Evolutionary conservation across 192 early-diverging fungal genomes (phyloP), one percentile per base, ranked within the genome.

Genomic region (Rhizophagus prolifer): DNA sequence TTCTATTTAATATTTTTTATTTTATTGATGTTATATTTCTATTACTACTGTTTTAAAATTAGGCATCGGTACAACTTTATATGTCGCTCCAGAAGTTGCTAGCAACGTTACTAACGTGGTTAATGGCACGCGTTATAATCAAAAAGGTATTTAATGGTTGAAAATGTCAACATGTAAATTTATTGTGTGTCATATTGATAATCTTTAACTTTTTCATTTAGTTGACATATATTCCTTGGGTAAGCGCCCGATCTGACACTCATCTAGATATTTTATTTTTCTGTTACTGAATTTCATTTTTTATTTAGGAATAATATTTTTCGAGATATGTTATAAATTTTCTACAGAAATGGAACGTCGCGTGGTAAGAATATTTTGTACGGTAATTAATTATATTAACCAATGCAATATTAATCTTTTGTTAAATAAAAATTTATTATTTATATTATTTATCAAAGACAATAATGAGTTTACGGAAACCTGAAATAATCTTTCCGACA

Each of bases 1-100:
- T 38, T 38, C 36, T 50, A 19, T 5, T 50, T n/a, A n/a, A n/a
- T n/a, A 16, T 5, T 19, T 2, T 34, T 54, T 54, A 54, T n/a
- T 21, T 21, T 21, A 21, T 54, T 54, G 12, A 21, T 54, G 31
- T 7, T 54, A 1, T 54, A 1, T 54, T 54, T 54, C 10, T 1
- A 19, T 21, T 6, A 54, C 6, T 31, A 3, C 31, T 3, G 4
- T 34, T 34, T 34, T 21, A 19, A 21, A 3, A 21, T 54, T 67
- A 67, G 65, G 95, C 36, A 90, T 98, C 23, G 97, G 97, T 2
- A 98, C 97, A 0, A 91, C 93, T 0, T 92, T 97, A 21, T 98
- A 98, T 80, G 94, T 93, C 38, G 94, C 96, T 13, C 85, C 82
- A 0, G 86, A 87, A 41, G 78, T 83, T 6, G 63, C 81, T 21